phyloP scores from a whole-genome alignment of 2,329 filamentous ascomycete species.

The Zymoseptoria ardabiliae region DNA sequence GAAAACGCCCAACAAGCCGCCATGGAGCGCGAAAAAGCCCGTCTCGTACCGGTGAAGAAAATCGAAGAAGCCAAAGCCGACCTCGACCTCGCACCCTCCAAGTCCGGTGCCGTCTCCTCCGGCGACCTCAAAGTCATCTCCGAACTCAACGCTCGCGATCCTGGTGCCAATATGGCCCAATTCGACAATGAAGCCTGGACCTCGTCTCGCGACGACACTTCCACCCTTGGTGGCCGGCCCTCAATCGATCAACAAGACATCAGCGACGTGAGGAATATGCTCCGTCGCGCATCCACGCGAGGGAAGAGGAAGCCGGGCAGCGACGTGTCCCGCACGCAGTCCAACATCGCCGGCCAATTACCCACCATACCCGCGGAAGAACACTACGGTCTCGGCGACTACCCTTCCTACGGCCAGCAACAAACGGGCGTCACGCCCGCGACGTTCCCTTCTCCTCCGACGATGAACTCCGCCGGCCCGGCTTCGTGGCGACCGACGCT shows the following conservation, averaged over 20 bases:
- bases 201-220: conserved; percentile 33
- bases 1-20: conserved; percentile 51
- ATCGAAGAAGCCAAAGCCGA: conserved; percentile 21
- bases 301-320: conserved; percentile 35
- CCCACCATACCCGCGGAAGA: conserved; percentile 26
- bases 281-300: conserved; percentile 38
- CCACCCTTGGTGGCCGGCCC: conserved; percentile 32
- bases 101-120: conserved; percentile 16
- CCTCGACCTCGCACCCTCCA: conserved; percentile 9
- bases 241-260: conserved; percentile 39
- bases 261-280: conserved; percentile 40
- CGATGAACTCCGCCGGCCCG: background rate
- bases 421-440: background rate
- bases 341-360: background rate
- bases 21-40: conserved; percentile 42
- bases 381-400: conserved; percentile 7
- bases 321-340: conserved; percentile 7
- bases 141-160: conserved; percentile 37
- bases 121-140: conserved; percentile 34
- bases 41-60: conserved; percentile 51
- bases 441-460: background rate
- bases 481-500: background rate
- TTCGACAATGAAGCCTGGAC: conserved; percentile 38
- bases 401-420: background rate
- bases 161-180: conserved; percentile 36